Base-by-base conservation (phyloP, 768 basidiomycete species). In the Hydnomerulius pinastri region DNA sequence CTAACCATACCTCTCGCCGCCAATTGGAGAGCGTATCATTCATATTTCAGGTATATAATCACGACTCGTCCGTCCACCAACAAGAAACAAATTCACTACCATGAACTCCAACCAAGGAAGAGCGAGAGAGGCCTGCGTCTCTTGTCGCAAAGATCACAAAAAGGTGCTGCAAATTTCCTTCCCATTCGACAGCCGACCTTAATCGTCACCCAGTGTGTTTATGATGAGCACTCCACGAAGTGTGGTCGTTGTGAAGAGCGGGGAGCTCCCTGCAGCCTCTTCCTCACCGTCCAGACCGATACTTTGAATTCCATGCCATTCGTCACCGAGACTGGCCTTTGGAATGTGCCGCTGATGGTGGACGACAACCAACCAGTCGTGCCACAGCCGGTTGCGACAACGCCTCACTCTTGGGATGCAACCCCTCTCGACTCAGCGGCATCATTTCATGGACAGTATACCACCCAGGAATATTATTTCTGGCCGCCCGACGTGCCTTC, bases 81-180 rank as follows among this genome's bases (percentile, higher is more conserved):
- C 43, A 42, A 35, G 25, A 17, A 47, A 43, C 48, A 45, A 20
- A 23, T 29, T 38, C 38, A 21, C 46, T 49, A 43, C 23, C 30
- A 66, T 65, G 64, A 65, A 42, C 55, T 32, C 8, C 21, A 24
- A 33, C 7, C 1, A 52, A 33, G 56, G 59, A 27, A 66, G 65
- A 61, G 64, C 63, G 11, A 62, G 46, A 48, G 59, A 56, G 33
- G 63, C 63, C n/a, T 65, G 63, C 52, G 47, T 50, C 0, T 27
- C 56, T 36, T 65, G 63, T 36, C 63, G 62, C 24, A 54, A 17
- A 33, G 64, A 59, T 12, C 63, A 64, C 46, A 65, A 65, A 42
- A 64, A 41, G 56, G 63, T 66, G n/a, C 11, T 6, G 9, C 24
- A 41, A 13, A 6, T 4, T 43, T 4, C 7, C n/a, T n/a, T 23